Base-by-base conservation (phyloP, 495 filamentous ascomycete species). In the Penicillium antarcticum region DNA sequence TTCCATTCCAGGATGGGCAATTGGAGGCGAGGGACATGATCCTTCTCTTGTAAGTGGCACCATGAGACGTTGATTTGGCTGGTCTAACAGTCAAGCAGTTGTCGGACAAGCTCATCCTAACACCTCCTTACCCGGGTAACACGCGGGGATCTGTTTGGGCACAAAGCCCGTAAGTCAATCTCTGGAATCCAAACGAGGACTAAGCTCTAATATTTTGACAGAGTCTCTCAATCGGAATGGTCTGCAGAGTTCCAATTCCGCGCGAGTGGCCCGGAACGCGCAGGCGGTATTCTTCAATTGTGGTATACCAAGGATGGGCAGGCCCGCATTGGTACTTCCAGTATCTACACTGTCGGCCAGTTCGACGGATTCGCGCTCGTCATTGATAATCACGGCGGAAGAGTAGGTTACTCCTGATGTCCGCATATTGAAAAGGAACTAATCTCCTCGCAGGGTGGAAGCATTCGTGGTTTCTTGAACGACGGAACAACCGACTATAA, bases 301-400 rank as follows among this genome's bases (percentile, higher is more conserved):
- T 98, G 95, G 95, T 90, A 92, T 65, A 83, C 82, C 14, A 85
- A 87, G 54, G 82, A 88, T 45, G 89, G 88, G 39, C 72, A 79
- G 55, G 66, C 73, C 55, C 73, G 72, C 16, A 71, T 95, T 46
- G 84, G 84, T 42, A 77, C 84, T 4, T 77, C 82, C 14, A 92
- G 87, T 64, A 80, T 97, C 49, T 95, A 96, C 65, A 94, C 88
- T 5, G 82, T 86, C 21, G 83, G 80, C 21, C 77, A 78, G 35
- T 97, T 92, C 56, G 94, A 98, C 56, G 94, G 94, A 21, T 74
- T 98, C 57, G 91, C 80, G 12, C 71, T 98, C 44, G 84, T 94
- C 13, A 68, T 98, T 48, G 94, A 97, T 76, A 84, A 89, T 54
- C 89, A 96, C 67, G 87, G 88, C 21, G 91, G 91, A 59, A 77